These are phyloP conservation scores for Dioszegia aurantiaca DNA, from an alignment of 768 basidiomycete species.

Conservation along the genomic window DNA sequence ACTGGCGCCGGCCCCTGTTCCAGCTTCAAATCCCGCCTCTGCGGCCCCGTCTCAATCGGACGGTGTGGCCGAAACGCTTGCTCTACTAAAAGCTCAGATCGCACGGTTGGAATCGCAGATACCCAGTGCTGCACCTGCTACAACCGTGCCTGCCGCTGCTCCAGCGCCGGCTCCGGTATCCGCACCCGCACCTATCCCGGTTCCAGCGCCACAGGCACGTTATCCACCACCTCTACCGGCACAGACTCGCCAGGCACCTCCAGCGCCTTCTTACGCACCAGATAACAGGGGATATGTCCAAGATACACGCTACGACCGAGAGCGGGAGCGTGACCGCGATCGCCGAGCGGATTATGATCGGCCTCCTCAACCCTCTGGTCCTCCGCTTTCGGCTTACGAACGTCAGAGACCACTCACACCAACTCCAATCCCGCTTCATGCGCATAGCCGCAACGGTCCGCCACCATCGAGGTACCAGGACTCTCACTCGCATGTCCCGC, in stretches of 20 bases:
- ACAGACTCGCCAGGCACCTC: background rate
- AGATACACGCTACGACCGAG: background rate
- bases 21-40: background rate
- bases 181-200: slow-evolving; percentile 2
- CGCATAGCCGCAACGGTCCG: background rate
- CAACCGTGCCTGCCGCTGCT: background rate
- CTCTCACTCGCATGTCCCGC: background rate
- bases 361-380: background rate
- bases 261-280: background rate
- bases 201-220: background rate
- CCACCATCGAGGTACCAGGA: background rate
- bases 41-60: background rate
- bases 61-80: slow-evolving; percentile 14
- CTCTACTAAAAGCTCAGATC: slow-evolving; percentile 21
- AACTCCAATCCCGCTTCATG: background rate
- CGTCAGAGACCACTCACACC: background rate
- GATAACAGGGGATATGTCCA: background rate
- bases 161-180: background rate
- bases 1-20: background rate
- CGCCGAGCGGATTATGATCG: background rate
- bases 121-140: background rate
- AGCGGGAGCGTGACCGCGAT: background rate
- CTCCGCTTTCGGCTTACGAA: background rate
- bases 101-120: slow-evolving; percentile 19
- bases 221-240: background rate